Evolutionary conservation across 78 protist genomes (phyloP).

Genomic region (Dictyostelium firmibasis): DNA sequence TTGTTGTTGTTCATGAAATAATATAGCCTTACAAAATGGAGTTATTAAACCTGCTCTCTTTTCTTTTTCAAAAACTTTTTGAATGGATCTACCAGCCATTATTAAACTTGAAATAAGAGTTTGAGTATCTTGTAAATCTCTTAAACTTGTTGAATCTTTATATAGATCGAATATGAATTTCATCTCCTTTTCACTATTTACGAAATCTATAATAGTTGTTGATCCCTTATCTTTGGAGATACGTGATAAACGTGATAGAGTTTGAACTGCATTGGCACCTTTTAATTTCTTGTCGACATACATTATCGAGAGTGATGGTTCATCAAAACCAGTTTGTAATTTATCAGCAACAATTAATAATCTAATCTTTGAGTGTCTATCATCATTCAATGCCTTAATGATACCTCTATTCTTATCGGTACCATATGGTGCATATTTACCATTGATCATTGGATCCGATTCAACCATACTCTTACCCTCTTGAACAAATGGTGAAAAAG

Average conservation of each 20-base stretch:
- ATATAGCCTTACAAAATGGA: conserved; percentile 7
- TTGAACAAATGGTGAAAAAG: conserved; percentile 33
- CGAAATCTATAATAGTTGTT: conserved; percentile 50
- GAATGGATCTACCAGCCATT: background rate
- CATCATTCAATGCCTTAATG: conserved; percentile 33
- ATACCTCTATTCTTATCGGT: conserved; percentile 67
- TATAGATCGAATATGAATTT: conserved; percentile 13
- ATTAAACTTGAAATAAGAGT: background rate
- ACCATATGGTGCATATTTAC: conserved; percentile 61
- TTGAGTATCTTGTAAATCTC: conserved; percentile 25
- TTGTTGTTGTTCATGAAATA: conserved; percentile 9
- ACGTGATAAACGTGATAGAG: conserved; percentile 65
- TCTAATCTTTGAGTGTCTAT: conserved; percentile 30
- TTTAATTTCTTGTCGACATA: conserved; percentile 71
- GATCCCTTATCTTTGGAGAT: conserved; percentile 23
- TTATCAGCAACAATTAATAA: conserved; percentile 73
- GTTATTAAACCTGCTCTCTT: conserved; percentile 2
- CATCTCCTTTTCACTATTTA: conserved; percentile 24
- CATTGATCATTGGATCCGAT: conserved; percentile 59
- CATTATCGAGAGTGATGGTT: conserved; percentile 65
- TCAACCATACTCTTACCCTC: conserved; percentile 47
- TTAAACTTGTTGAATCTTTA: conserved; percentile 21
- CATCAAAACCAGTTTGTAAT: conserved; percentile 80
- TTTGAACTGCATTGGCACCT: conserved; percentile 75
- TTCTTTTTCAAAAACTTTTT: background rate